Percentiles rank a stretch among this genome's conserved stretches.
phyloP scores from a whole-genome alignment of 768 basidiomycete genomes.

The Suillus occidentalis region DNA sequence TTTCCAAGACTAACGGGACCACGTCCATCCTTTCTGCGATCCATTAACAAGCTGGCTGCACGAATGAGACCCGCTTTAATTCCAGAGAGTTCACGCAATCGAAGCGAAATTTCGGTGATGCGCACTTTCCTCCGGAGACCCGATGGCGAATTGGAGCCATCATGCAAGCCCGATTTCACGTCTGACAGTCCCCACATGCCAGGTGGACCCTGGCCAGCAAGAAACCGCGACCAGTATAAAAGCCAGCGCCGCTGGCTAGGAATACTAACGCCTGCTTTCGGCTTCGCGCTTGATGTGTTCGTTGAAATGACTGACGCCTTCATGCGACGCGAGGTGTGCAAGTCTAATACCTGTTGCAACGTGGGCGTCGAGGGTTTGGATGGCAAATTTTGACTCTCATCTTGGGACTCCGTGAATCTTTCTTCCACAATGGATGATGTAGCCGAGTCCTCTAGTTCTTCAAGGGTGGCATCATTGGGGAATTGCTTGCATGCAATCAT shows the following conservation, averaged over 20 bases:
- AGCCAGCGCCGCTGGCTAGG: constrained; percentile 81
- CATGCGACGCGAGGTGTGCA: constrained; percentile 74
- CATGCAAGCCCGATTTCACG: constrained; percentile 14
- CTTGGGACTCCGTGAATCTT: constrained; percentile 14
- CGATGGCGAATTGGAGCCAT: neutral
- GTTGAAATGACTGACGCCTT: constrained; percentile 35
- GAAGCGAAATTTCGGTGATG: constrained; percentile 55
- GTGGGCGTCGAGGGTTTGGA: constrained; percentile 30
- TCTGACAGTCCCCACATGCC: constrained; percentile 43
- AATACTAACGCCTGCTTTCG: constrained; percentile 69
- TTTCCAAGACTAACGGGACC: constrained; percentile 26
- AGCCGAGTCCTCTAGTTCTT: constrained; percentile 22
- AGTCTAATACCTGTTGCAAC: constrained; percentile 57
- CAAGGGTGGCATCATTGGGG: constrained; percentile 36
- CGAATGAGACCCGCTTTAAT: constrained; percentile 53
- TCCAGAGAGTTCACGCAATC: constrained; percentile 56
- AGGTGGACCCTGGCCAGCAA: constrained; percentile 53
- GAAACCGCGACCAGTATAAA: constrained; percentile 72
- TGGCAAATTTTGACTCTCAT: neutral
- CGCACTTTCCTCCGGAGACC: constrained; percentile 45
- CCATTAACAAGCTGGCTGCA: constrained; percentile 56
- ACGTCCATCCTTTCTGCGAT: constrained; percentile 42
- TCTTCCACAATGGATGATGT: constrained; percentile 21
- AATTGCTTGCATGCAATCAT: constrained; percentile 52
- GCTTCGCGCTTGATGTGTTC: constrained; percentile 19